phyloP scores from a whole-genome alignment of 2,329 filamentous ascomycete species.

The Phaeosphaeria sp. region DNA sequence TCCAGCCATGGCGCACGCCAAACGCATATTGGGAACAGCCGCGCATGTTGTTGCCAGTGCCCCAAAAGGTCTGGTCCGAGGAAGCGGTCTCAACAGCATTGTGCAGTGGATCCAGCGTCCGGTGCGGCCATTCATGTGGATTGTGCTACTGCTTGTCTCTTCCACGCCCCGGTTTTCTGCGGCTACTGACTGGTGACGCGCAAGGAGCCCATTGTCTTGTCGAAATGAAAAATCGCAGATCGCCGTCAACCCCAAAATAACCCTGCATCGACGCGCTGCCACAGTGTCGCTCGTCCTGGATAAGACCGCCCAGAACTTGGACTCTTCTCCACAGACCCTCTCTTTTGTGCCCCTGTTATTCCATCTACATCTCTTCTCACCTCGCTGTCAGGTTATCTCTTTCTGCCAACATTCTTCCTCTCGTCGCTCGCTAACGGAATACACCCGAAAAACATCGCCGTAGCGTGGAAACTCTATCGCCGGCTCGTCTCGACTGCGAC shows the following conservation, averaged over 20 bases:
- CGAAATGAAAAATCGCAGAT: slow-evolving; percentile 25
- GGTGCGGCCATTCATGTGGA: slow-evolving; percentile 12
- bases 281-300: slow-evolving; percentile 11
- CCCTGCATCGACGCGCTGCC: slow-evolving; percentile 7
- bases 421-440: slow-evolving; percentile 5
- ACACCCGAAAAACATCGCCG: background rate
- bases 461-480: background rate
- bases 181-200: slow-evolving; percentile 7
- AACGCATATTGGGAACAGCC: background rate
- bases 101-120: slow-evolving; percentile 16
- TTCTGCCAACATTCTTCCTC: background rate
- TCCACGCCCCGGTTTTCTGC: slow-evolving; percentile 24
- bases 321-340: background rate
- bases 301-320: background rate
- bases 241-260: slow-evolving; percentile 24
- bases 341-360: background rate
- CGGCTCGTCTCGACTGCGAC: slow-evolving; percentile 6
- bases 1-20: background rate
- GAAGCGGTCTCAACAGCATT: slow-evolving; percentile 22
- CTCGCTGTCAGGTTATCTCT: background rate
- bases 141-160: slow-evolving; percentile 12
- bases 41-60: background rate
- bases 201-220: slow-evolving; percentile 10
- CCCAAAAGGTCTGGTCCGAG: slow-evolving; percentile 3
- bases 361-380: background rate